phyloP scores from a whole-genome alignment of 331 rosid genomes.

The Acacia pycnantha region DNA sequence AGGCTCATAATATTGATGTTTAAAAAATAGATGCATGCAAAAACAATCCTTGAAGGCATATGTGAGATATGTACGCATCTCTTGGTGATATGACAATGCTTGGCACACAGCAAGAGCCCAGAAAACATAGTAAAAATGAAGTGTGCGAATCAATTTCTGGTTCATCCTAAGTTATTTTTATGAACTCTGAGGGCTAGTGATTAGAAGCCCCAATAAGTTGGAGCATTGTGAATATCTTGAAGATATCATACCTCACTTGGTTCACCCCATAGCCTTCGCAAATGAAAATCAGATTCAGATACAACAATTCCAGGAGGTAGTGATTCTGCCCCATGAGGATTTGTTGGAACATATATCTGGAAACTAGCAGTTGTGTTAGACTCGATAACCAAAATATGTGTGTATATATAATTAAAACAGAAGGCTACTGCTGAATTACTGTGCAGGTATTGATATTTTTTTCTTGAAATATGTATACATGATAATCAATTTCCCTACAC shows the following conservation, averaged over 20 bases:
- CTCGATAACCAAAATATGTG: not conserved
- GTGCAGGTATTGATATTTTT: not conserved
- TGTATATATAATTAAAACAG: not conserved
- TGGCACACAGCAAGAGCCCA: not conserved
- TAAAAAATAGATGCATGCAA: conserved; percentile 3
- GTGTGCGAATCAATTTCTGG: not conserved
- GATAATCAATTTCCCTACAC: not conserved
- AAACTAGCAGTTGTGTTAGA: conserved; percentile 29
- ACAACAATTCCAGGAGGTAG: conserved; percentile 89
- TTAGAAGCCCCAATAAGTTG: conserved; percentile 21
- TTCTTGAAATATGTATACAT: not conserved
- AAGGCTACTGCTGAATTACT: not conserved
- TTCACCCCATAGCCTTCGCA: conserved; percentile 93
- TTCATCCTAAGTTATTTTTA: conserved; percentile 7
- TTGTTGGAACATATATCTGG: conserved; percentile 80
- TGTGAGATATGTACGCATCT: not conserved
- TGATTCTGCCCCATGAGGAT: conserved; percentile 92
- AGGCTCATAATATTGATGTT: conserved; percentile 11
- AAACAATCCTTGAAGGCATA: not conserved
- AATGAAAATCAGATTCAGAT: conserved; percentile 73
- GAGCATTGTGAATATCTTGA: conserved; percentile 14
- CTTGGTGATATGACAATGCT: not conserved
- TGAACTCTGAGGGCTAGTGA: not conserved
- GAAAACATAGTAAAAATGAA: conserved; percentile 5
- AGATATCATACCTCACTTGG: conserved; percentile 79